Conservation (phyloP, 805 yeast genomes). For the Suhomyces pyralidae region DNA sequence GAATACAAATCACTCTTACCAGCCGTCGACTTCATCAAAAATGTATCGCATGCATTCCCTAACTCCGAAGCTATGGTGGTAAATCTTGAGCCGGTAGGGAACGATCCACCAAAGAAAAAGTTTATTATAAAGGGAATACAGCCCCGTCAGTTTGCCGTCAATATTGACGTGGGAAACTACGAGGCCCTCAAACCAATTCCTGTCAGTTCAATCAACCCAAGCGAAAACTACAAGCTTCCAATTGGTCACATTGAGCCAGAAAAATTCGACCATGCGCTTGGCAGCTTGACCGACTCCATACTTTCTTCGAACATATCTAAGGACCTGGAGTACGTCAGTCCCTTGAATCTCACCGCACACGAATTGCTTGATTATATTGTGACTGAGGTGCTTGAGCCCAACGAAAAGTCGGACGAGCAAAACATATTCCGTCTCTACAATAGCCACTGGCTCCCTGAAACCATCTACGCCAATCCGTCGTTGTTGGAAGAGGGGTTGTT, state of each 20-base stretch:
- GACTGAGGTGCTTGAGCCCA: slow-evolving; percentile 21
- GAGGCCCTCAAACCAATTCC: slow-evolving; percentile 35
- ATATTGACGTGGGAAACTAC: slow-evolving; percentile 41
- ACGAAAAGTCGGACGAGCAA: slow-evolving; percentile 21
- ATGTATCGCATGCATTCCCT: slow-evolving; percentile 85
- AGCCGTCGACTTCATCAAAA: slow-evolving; percentile 95
- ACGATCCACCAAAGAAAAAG: slow-evolving; percentile 55
- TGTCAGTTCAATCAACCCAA: slow-evolving; percentile 9
- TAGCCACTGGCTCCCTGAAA: slow-evolving; percentile 38
- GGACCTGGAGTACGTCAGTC: slow-evolving; percentile 15
- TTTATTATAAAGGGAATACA: slow-evolving; percentile 93
- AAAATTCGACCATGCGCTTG: slow-evolving; percentile 29
- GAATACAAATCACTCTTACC: slow-evolving; percentile 56
- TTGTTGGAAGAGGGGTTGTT: slow-evolving; percentile 34
- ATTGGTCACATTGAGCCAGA: slow-evolving; percentile 37
- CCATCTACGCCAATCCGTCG: slow-evolving; percentile 41
- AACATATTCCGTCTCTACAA: slow-evolving; percentile 36
- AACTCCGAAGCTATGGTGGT: slow-evolving; percentile 93
- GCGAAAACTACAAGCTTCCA: slow-evolving; percentile 20
- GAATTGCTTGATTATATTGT: slow-evolving; percentile 35
- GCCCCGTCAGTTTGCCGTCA: slow-evolving; percentile 67
- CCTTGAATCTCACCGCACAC: slow-evolving; percentile 28
- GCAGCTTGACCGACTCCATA: slow-evolving; percentile 20
- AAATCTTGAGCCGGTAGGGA: slow-evolving; percentile 44
- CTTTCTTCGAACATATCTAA: slow-evolving; percentile 19